Base-by-base conservation (phyloP, 2,329 filamentous ascomycete genomes). In the Metarhizium humberi region DNA sequence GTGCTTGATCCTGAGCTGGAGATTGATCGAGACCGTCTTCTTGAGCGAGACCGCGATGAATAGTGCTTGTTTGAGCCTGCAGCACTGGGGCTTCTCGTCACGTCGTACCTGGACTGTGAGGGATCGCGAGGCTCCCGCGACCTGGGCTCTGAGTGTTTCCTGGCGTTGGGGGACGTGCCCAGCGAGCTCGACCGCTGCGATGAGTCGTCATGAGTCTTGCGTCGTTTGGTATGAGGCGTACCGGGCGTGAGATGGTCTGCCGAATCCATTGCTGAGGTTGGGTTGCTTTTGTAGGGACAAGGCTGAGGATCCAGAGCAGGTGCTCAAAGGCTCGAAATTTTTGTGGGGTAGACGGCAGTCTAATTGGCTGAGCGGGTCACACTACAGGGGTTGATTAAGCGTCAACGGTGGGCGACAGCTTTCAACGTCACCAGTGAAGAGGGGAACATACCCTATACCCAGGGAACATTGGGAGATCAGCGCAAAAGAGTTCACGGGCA, bases 1-100 rank as follows among this genome's bases (percentile, higher is more conserved):
- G 72, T 73, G 50, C 62, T 69, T 16, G 72, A 72, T 51, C 60
- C 64, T 3, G 70, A 73, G 50, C 62, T 65, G 4, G 69, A 70
- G 11, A 63, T 64, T 6, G 69, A 71, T 54, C 66, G 62, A 32
- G 69, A 67, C 30, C 65, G 63, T 16, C 32, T 56, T 8, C 63
- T 63, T 8, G 71, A 71, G 18, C 66, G 64, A 32, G 61, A 62
- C 14, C 65, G 62, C 7, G 57, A 59, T 16, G 56, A 64, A 51
- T 68, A 67, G 32, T 63, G 59, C 36, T 64, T 60, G 56, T 61
- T 58, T 54, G 61, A 50, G 55, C 20, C 62, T 50, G 62, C 60
- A 36, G 51, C 64, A 51, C 54, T 61, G 34, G 59, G 63, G 54
- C 63, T 60, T 14, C 42, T 51, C 36, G 54, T 52, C 54, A 43